Base-by-base conservation (phyloP, 2,329 filamentous ascomycete species). In the Bipolaris victoriae region DNA sequence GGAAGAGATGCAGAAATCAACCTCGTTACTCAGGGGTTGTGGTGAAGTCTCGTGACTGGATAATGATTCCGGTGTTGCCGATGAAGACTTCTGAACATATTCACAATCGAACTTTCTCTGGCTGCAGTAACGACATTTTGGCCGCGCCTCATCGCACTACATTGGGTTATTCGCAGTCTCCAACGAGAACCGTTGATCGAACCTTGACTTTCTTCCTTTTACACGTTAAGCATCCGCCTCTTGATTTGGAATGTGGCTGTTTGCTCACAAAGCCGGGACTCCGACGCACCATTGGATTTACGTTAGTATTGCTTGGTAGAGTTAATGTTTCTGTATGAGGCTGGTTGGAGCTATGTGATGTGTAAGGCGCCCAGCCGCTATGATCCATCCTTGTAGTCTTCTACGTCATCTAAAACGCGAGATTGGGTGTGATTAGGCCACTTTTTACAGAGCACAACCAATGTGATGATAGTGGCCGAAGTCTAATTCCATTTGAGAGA, bases 201-300 rank as follows among this genome's bases (percentile, higher is more conserved):
- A 74, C 72, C 65, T 75, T 75, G 9, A 74, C 69, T 55, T 73
- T 75, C 61, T 73, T 75, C 16, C 61, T 61, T 51, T 74, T 75
- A 54, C 72, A 75, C 7, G 64, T 73, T 3, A 61, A 36, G 49
- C 71, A 75, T 3, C 72, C 72, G 39, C 63, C 63, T 49, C 71
- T 58, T 10, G 71, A 74, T 53, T 75, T 75, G 45, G 60, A 64
- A 45, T 75, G 72, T 6, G 72, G 60, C 45, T 67, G 66, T 55
- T 75, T 75, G n/a, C 60, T 67, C 35, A 75, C 61, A 36, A 74
- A 75, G 0, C 68, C 70, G 35, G 65, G 47, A 36, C 55, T 71
- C 39, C 64, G 65, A 36, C 70, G 71, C 3, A 48, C 43, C 72
- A 74, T 74, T 3, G 37, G 9, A 11, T 18, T 15, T 13, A 11